Conservation (phyloP, 192 early-diverging fungal genomes). For the Umbelopsis isabellina region DNA sequence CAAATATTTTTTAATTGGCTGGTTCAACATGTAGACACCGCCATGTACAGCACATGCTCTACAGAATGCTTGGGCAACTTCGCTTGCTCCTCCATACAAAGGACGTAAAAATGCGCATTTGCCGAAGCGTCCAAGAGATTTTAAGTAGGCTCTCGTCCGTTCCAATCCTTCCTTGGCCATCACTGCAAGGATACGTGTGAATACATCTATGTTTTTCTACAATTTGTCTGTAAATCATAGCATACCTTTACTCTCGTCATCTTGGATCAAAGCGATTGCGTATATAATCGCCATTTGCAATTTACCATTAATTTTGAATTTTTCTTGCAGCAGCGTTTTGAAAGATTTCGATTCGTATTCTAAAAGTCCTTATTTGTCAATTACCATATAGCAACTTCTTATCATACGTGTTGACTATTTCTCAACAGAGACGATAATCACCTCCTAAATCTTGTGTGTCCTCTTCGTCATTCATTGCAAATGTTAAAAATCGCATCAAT, state of each 20-base stretch:
- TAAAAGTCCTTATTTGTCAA: slow-evolving; percentile 24
- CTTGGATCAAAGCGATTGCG: slow-evolving; percentile 57
- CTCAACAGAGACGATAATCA: slow-evolving; percentile 15
- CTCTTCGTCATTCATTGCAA: slow-evolving; percentile 56
- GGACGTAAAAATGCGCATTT: slow-evolving; percentile 79
- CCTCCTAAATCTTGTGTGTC: slow-evolving; percentile 40
- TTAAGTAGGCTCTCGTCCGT: slow-evolving; percentile 66
- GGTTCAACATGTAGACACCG: slow-evolving; percentile 84
- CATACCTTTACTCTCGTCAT: slow-evolving; percentile 27
- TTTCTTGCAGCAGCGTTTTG: slow-evolving; percentile 48
- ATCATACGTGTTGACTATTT: too few relatives aligned
- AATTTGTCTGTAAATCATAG: background rate
- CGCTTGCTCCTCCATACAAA: slow-evolving; percentile 88
- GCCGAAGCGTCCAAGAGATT: slow-evolving; percentile 86
- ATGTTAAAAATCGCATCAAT: slow-evolving; percentile 87
- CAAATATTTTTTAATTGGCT: slow-evolving; percentile 46
- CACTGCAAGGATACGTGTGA: slow-evolving; percentile 28
- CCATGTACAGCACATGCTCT: slow-evolving; percentile 90
- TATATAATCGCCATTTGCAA: slow-evolving; percentile 66
- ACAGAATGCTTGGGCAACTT: slow-evolving; percentile 90
- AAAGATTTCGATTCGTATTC: slow-evolving; percentile 47
- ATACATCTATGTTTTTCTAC: background rate
- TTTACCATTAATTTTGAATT: slow-evolving; percentile 65
- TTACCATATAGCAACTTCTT: too few relatives aligned
- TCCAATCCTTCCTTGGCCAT: slow-evolving; percentile 67